These are phyloP conservation scores for Leucoagaricus sp. DNA, from an alignment of 1,284 basidiomycete genomes.

Conservation along the genomic window DNA sequence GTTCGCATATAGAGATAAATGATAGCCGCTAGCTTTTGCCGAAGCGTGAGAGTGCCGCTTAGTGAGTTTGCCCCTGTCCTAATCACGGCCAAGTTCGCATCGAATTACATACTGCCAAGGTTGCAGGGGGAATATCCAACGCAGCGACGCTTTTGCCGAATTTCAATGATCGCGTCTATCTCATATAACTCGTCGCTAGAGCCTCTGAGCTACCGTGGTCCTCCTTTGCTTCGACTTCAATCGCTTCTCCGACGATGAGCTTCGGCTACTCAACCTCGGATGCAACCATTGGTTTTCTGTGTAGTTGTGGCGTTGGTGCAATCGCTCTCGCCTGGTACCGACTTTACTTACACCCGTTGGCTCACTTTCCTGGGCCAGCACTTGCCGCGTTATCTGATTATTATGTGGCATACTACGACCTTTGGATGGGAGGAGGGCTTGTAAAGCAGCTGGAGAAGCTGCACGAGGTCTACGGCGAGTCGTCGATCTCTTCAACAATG, in stretches of 20 bases:
- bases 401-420: conserved; percentile 36
- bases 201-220: too few relatives aligned
- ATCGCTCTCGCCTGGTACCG: conserved; percentile 3
- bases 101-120: too few relatives aligned
- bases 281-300: background rate
- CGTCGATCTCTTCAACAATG: background rate
- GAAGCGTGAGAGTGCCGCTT: too few relatives aligned
- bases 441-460: conserved; percentile 31
- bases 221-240: too few relatives aligned
- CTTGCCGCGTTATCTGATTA: conserved; percentile 32
- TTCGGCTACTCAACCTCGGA: background rate
- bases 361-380: conserved; percentile 30
- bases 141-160: too few relatives aligned
- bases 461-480: conserved; percentile 33
- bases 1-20: too few relatives aligned
- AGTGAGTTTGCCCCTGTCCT: too few relatives aligned
- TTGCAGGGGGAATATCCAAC: too few relatives aligned
- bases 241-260: background rate
- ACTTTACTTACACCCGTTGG: conserved; percentile 27
- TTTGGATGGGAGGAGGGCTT: conserved; percentile 34
- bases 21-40: too few relatives aligned
- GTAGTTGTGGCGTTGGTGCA: background rate
- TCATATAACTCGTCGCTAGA: too few relatives aligned
- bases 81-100: too few relatives aligned
- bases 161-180: too few relatives aligned